Evolutionary conservation across 495 filamentous ascomycete species (phyloP).

Genomic region (Annulohypoxylon maeteangense): DNA sequence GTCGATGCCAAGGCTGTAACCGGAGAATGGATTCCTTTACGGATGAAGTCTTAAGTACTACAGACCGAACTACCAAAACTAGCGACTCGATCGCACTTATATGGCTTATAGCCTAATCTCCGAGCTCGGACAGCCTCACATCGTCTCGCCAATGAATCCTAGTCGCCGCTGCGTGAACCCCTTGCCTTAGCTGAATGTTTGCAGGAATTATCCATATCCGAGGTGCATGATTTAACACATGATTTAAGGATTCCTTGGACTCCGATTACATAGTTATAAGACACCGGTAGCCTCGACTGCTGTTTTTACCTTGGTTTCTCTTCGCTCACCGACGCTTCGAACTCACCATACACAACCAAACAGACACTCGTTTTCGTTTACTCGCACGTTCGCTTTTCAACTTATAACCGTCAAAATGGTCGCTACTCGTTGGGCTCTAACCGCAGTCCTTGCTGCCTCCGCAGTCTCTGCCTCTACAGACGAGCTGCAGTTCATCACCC

Average conservation of each 20-base stretch:
- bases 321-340: slow-evolving; percentile 15
- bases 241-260: not conserved
- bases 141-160: slow-evolving; percentile 8
- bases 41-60: slow-evolving; percentile 18
- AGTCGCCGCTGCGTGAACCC: slow-evolving; percentile 13
- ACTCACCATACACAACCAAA: not conserved
- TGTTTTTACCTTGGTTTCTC: not conserved
- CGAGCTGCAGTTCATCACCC: slow-evolving; percentile 29
- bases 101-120: slow-evolving; percentile 32
- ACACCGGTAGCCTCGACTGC: slow-evolving; percentile 2
- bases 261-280: slow-evolving; percentile 25
- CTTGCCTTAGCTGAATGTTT: slow-evolving; percentile 33
- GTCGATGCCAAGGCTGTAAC: slow-evolving; percentile 24
- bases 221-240: not conserved
- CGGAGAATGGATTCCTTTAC: slow-evolving; percentile 15
- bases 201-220: not conserved
- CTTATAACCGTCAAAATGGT: slow-evolving; percentile 33
- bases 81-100: slow-evolving; percentile 2
- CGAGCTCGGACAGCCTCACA: slow-evolving; percentile 34
- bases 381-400: slow-evolving; percentile 26
- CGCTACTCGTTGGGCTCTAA: slow-evolving; percentile 18
- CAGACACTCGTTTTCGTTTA: slow-evolving; percentile 24
- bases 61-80: slow-evolving; percentile 20
- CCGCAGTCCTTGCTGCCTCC: slow-evolving; percentile 29
- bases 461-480: slow-evolving; percentile 33